Percentiles rank a stretch among this genome's conserved stretches.
These are phyloP conservation scores for Lactifluus subvellereus DNA, from an alignment of 768 basidiomycete genomes.

Conservation along the genomic window DNA sequence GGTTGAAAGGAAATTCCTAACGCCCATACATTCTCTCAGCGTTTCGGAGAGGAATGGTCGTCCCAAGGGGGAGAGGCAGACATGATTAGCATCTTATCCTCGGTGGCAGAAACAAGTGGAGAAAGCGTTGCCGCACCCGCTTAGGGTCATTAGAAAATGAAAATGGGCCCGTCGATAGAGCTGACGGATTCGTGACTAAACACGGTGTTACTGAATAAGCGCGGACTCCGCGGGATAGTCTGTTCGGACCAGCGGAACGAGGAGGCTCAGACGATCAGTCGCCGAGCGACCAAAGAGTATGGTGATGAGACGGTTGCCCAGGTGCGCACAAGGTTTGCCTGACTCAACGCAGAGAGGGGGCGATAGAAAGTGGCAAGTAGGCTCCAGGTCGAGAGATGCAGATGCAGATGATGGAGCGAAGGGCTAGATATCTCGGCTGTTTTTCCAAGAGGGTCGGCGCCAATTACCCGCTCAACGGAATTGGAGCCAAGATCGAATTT, in stretches of 20 bases:
- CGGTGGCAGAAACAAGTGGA: background rate
- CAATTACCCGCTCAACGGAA: too few species aligned
- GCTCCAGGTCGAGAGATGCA: too few species aligned
- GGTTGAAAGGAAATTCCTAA: too few species aligned
- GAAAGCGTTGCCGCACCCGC: background rate
- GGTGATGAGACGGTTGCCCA: background rate
- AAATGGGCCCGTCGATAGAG: background rate
- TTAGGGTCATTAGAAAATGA: background rate
- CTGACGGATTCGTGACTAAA: too few species aligned
- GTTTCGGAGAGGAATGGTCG: background rate
- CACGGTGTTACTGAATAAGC: too few species aligned
- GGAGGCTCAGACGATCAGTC: background rate
- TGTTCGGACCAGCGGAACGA: slow-evolving; percentile 12
- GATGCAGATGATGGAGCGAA: too few species aligned
- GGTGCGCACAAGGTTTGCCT: too few species aligned
- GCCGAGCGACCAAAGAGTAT: background rate
- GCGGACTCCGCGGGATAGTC: too few species aligned
- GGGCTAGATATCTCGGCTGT: too few species aligned
- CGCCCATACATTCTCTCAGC: too few species aligned
- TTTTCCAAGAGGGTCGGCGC: too few species aligned
- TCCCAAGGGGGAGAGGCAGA: background rate
- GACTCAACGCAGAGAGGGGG: too few species aligned
- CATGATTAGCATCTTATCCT: slow-evolving; percentile 4
- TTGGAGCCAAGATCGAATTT: background rate
- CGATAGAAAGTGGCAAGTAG: background rate